phyloP scores from a whole-genome alignment of 169 alveolate genomes.

The Plasmodium adleri region DNA sequence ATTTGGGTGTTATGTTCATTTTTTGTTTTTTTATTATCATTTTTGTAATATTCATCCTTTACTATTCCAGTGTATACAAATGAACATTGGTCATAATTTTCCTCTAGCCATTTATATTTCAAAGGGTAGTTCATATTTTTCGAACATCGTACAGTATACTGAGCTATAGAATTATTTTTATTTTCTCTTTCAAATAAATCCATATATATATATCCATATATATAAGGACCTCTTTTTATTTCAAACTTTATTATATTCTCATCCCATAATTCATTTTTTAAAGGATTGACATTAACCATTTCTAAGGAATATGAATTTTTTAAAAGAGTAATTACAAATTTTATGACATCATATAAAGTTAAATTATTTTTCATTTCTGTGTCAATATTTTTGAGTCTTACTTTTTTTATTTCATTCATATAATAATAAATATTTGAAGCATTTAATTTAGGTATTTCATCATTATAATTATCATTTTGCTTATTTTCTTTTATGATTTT shows the following conservation, averaged over 20 bases:
- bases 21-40: neutral
- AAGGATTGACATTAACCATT: conserved; percentile 41
- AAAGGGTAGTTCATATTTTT: conserved; percentile 76
- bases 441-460: conserved; percentile 14
- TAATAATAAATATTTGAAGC: conserved; percentile 44
- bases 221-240: conserved; percentile 25
- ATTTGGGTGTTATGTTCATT: neutral
- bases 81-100: conserved; percentile 6
- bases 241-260: conserved; percentile 66
- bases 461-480: neutral
- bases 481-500: neutral
- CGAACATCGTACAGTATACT: conserved; percentile 86
- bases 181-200: conserved; percentile 84
- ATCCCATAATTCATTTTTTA: conserved; percentile 67
- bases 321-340: conserved; percentile 58
- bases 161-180: conserved; percentile 81
- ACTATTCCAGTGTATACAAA: conserved; percentile 70
- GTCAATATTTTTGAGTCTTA: conserved; percentile 49
- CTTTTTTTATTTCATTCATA: conserved; percentile 61
- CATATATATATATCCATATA: conserved; percentile 79
- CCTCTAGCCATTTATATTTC: conserved; percentile 69
- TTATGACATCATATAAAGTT: conserved; percentile 47
- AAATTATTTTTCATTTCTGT: conserved; percentile 35
- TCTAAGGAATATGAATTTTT: conserved; percentile 54
- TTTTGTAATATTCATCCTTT: neutral